Percentiles rank a stretch among this genome's conserved stretches.
phyloP scores from a whole-genome alignment of 371 early-diverging fungal species.

The Circinella umbellata region DNA sequence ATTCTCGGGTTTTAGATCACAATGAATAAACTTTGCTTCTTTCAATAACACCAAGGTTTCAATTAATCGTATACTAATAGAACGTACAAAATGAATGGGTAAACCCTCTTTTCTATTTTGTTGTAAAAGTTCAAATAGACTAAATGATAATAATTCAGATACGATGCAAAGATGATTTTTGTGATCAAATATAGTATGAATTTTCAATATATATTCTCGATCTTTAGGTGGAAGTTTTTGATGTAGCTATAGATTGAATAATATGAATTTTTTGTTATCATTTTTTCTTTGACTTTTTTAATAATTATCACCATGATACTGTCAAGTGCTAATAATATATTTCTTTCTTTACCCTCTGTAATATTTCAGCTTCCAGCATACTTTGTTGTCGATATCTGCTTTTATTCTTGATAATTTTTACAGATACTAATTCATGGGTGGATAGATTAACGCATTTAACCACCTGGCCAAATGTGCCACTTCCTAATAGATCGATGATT shows the following conservation, averaged over 20 bases:
- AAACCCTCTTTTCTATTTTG: conserved; percentile 91
- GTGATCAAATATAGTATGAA: conserved; percentile 87
- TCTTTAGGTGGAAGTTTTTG: conserved; percentile 74
- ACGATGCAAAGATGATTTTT: conserved; percentile 94
- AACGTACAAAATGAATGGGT: conserved; percentile 81
- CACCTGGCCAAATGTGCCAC: conserved; percentile 99
- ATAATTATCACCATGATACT: too few species aligned
- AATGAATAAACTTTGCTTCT: conserved; percentile 91
- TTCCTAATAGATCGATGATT: conserved; percentile 91
- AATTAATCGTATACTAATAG: conserved; percentile 86
- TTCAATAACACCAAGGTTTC: conserved; percentile 84
- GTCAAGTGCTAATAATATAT: too few species aligned
- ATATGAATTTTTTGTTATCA: neutral
- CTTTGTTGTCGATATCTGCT: conserved; percentile 92
- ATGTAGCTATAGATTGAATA: conserved; percentile 58
- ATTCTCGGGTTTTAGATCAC: conserved; percentile 99
- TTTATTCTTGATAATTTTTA: conserved; percentile 97
- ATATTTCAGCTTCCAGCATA: conserved; percentile 90
- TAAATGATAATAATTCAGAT: conserved; percentile 92
- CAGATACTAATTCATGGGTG: conserved; percentile 87
- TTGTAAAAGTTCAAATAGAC: conserved; percentile 93
- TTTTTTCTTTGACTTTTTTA: neutral
- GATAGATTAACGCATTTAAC: conserved; percentile 88
- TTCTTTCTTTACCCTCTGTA: conserved; percentile 63
- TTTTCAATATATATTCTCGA: conserved; percentile 78